phyloP scores from a whole-genome alignment of 2,329 filamentous ascomycete species.

The Apiospora hydei region DNA sequence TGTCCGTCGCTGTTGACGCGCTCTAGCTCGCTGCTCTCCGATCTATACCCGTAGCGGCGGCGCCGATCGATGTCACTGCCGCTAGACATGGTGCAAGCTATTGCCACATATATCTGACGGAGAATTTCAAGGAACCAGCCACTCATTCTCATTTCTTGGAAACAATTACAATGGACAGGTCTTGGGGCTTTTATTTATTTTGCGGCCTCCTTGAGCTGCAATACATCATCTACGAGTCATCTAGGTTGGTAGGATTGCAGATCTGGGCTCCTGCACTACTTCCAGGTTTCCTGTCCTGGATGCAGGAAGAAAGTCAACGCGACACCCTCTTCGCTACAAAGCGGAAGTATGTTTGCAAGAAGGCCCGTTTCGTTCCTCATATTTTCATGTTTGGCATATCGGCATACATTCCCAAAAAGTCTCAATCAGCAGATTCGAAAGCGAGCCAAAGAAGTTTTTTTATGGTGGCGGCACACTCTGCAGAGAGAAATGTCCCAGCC shows the following conservation, averaged over 20 bases:
- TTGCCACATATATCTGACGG: background rate
- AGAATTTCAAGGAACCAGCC: background rate
- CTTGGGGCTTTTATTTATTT: background rate
- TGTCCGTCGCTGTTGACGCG: conserved; percentile 4
- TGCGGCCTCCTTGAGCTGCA: background rate
- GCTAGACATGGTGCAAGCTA: conserved; percentile 8
- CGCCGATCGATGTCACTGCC: conserved; percentile 4
- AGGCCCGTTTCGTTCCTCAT: background rate
- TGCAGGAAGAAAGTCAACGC: conserved; percentile 15
- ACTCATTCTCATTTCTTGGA: background rate
- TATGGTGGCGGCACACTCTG: background rate
- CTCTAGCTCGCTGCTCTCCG: background rate
- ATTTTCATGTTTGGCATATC: background rate
- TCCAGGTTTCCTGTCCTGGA: background rate
- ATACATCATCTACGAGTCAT: conserved; percentile 14
- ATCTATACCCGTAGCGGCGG: background rate
- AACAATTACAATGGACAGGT: background rate
- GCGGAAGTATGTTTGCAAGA: background rate
- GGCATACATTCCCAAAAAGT: conserved; percentile 1
- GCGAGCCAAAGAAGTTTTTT: background rate
- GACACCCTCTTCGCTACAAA: background rate
- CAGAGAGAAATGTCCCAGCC: background rate
- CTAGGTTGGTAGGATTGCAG: conserved; percentile 5
- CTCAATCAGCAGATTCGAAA: background rate
- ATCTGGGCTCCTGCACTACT: conserved; percentile 3